Conservation (phyloP, 2,329 filamentous ascomycete genomes). For the Alternaria longipes region DNA sequence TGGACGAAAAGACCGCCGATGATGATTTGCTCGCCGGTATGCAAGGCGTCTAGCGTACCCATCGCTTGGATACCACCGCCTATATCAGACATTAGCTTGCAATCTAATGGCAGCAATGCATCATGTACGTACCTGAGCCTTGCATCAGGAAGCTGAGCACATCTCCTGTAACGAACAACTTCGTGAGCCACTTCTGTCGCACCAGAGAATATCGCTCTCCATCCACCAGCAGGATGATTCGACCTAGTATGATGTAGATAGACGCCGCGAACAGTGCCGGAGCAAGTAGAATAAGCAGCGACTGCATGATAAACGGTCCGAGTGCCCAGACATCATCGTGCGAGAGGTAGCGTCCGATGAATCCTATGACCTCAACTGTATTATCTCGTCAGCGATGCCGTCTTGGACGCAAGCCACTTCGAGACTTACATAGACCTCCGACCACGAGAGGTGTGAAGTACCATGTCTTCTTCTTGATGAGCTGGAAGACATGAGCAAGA, state of each 20-base stretch:
- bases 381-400: neutral
- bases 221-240: constrained; percentile 53
- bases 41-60: constrained; percentile 12
- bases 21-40: constrained; percentile 32
- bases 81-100: constrained; percentile 9
- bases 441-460: constrained; percentile 62
- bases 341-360: constrained; percentile 57
- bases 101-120: constrained; percentile 38
- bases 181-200: constrained; percentile 53
- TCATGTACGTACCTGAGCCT: constrained; percentile 18
- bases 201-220: constrained; percentile 54
- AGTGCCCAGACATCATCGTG: constrained; percentile 50
- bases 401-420: neutral
- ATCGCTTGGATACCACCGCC: constrained; percentile 31
- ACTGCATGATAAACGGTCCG: constrained; percentile 55
- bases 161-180: constrained; percentile 58
- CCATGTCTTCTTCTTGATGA: constrained; percentile 57
- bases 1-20: constrained; percentile 55
- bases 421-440: constrained; percentile 58
- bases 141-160: constrained; percentile 58
- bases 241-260: constrained; percentile 61
- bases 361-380: constrained; percentile 62
- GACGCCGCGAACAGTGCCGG: constrained; percentile 59
- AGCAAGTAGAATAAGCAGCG: constrained; percentile 55
- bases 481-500: constrained; percentile 52